phyloP scores from a whole-genome alignment of 2,329 filamentous ascomycete species.

The Talaromyces sp. region DNA sequence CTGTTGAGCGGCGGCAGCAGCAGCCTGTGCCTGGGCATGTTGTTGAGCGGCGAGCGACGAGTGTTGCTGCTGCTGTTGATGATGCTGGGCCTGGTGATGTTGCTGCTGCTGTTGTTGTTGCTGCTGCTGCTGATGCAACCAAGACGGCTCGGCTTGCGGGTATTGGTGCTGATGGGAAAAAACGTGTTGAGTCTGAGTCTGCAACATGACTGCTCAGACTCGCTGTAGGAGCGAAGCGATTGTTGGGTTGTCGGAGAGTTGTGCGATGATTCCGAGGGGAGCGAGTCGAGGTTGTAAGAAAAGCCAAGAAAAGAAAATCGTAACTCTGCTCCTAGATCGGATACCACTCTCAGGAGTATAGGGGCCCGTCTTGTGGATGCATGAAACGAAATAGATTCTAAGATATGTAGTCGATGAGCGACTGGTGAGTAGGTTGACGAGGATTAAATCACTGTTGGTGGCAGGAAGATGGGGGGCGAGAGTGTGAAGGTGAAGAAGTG shows the following conservation, averaged over 20 bases:
- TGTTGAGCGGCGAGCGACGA: constrained; percentile 47
- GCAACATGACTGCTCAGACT: constrained; percentile 38
- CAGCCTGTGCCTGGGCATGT: constrained; percentile 55
- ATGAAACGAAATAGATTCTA: not conserved
- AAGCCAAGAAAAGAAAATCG: constrained; percentile 3
- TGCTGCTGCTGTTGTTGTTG: constrained; percentile 27
- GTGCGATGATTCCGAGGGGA: constrained; percentile 1
- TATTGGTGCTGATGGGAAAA: constrained; percentile 59
- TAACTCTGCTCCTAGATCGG: constrained; percentile 9
- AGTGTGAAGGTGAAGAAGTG: constrained; percentile 30
- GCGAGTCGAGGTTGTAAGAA: not conserved
- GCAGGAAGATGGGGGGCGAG: constrained; percentile 20
- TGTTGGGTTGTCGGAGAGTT: constrained; percentile 3
- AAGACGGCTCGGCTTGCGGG: constrained; percentile 45
- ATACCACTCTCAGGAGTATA: not conserved
- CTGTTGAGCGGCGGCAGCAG: constrained; percentile 43
- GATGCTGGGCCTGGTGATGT: constrained; percentile 37
- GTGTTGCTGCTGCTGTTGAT: constrained; percentile 43
- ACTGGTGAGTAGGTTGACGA: not conserved
- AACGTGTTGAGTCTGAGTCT: constrained; percentile 57
- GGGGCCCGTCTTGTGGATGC: not conserved
- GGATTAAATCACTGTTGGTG: not conserved
- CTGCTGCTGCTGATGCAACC: constrained; percentile 44
- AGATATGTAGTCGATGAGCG: not conserved
- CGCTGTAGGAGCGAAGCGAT: not conserved